A percentile compares a stretch with the other conserved stretches of the same genome.
Evolutionary conservation across 345 rosid species (phyloP).

Genomic region (Acer saccharum): DNA sequence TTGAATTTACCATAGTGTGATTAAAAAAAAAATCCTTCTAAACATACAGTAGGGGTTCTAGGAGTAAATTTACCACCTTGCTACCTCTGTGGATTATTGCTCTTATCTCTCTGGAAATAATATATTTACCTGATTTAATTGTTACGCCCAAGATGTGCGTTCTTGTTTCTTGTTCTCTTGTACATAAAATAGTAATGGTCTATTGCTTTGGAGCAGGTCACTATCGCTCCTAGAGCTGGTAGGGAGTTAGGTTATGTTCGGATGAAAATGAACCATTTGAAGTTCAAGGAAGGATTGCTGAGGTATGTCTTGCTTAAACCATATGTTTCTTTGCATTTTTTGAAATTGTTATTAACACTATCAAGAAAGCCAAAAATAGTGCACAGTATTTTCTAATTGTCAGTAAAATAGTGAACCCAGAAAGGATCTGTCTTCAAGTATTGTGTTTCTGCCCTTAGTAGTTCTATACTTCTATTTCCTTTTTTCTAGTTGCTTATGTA

Average conservation of each 20-base stretch:
- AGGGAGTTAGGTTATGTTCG: constrained; percentile 91
- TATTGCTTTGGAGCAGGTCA: constrained; percentile 52
- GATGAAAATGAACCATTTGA: constrained; percentile 83
- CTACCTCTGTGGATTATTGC: background rate
- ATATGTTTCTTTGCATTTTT: background rate
- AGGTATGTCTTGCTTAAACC: constrained; percentile 39
- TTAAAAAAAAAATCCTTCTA: too few species aligned
- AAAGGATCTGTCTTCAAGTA: background rate
- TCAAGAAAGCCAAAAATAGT: background rate
- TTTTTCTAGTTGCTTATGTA: background rate
- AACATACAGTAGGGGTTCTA: background rate
- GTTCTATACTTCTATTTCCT: constrained; percentile 4
- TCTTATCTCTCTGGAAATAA: background rate
- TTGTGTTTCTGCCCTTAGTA: background rate
- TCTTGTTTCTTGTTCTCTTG: background rate
- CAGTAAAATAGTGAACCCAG: background rate
- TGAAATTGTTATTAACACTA: constrained; percentile 3
- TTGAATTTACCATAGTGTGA: background rate
- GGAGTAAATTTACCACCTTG: background rate
- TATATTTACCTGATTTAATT: background rate
- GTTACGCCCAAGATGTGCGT: background rate
- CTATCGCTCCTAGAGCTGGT: constrained; percentile 93
- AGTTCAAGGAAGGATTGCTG: constrained; percentile 82
- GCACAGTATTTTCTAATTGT: background rate
- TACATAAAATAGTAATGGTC: background rate